Evolutionary conservation across 2,329 filamentous ascomycete genomes (phyloP).

Genomic region (Ophiostoma triangulosporum): DNA sequence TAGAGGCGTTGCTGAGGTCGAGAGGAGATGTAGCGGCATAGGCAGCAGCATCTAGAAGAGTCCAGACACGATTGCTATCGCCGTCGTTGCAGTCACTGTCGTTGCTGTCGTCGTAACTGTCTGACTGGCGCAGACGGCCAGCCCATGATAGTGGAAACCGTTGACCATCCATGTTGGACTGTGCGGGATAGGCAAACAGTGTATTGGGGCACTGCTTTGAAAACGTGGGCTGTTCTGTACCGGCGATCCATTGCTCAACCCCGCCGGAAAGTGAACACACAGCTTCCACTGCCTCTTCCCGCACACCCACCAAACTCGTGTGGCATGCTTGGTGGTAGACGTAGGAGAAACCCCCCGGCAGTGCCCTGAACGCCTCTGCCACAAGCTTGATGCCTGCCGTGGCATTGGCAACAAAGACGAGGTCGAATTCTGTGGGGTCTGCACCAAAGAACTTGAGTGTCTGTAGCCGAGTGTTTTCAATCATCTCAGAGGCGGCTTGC

Average conservation of each 20-base stretch:
- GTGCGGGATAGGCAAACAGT: constrained; percentile 71
- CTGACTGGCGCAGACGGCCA: constrained; percentile 7
- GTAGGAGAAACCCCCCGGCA: constrained; percentile 62
- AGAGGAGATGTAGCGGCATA: constrained; percentile 64
- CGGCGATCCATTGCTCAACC: constrained; percentile 50
- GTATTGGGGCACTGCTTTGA: constrained; percentile 12
- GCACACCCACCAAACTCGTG: constrained; percentile 72
- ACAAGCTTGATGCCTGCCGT: constrained; percentile 85
- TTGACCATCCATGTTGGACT: constrained; percentile 84
- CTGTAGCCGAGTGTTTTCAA: constrained; percentile 62
- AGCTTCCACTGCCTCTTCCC: constrained; percentile 54
- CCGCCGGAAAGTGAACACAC: constrained; percentile 53
- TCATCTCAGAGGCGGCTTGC: constrained; percentile 56
- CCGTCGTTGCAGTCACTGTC: neutral
- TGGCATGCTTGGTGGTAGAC: constrained; percentile 75
- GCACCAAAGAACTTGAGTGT: constrained; percentile 69
- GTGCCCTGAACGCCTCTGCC: constrained; percentile 58
- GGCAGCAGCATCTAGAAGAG: constrained; percentile 73
- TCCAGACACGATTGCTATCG: constrained; percentile 35
- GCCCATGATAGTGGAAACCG: constrained; percentile 63
- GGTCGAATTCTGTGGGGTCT: constrained; percentile 66
- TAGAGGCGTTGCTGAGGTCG: constrained; percentile 46
- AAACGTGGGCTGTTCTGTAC: constrained; percentile 9
- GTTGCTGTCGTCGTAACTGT: neutral
- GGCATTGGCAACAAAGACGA: constrained; percentile 86